These are phyloP conservation scores for Aspergillus affinis DNA, from an alignment of 495 filamentous ascomycete genomes.

Conservation along the genomic window DNA sequence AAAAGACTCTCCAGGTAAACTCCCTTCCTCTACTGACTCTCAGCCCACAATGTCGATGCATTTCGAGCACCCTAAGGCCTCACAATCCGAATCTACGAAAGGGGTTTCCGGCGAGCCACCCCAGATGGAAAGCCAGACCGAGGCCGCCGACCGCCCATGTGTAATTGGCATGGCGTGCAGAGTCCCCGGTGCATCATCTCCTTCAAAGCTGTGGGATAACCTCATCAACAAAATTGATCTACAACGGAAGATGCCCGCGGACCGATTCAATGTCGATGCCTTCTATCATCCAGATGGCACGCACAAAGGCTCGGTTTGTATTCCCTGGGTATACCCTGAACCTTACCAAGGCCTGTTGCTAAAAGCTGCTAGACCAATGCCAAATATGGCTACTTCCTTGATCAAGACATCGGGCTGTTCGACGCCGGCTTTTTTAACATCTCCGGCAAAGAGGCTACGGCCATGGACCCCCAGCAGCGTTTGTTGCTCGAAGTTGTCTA, in stretches of 20 bases:
- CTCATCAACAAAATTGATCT: not conserved
- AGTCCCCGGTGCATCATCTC: not conserved
- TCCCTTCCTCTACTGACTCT: not conserved
- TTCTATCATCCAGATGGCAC: slow-evolving; percentile 2
- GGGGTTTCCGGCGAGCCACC: not conserved
- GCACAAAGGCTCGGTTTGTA: not conserved
- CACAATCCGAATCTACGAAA: not conserved
- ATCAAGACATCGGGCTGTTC: not conserved
- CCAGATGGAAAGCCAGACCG: not conserved
- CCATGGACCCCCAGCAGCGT: slow-evolving; percentile 27
- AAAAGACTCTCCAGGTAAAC: not conserved
- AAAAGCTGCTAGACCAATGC: not conserved
- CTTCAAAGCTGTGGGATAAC: slow-evolving; percentile 1
- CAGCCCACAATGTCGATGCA: not conserved
- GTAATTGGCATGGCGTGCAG: not conserved
- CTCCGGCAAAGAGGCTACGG: not conserved
- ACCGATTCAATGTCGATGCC: slow-evolving; percentile 1
- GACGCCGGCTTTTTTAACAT: not conserved
- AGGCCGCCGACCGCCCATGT: not conserved
- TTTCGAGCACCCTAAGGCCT: not conserved
- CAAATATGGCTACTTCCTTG: not conserved
- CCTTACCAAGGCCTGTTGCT: not conserved
- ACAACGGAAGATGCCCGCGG: not conserved
- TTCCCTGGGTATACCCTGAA: not conserved
- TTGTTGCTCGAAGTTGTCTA: slow-evolving; percentile 26